phyloP scores from a whole-genome alignment of 352 stramenopile species.

The Halophytophthora polymorphica region DNA sequence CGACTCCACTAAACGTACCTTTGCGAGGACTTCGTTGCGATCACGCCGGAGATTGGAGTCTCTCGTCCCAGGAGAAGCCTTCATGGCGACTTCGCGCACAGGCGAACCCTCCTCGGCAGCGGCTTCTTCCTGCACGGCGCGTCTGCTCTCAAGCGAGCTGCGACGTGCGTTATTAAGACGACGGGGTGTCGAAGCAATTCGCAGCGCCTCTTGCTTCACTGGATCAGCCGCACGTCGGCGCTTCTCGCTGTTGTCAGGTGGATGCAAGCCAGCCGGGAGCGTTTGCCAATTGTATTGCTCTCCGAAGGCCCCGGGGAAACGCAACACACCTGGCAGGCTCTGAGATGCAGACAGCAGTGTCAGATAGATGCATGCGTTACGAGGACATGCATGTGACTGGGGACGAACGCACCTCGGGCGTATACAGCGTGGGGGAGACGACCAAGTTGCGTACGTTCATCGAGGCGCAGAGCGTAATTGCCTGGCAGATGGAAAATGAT shows the following conservation, averaged over 20 bases:
- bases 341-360: no score
- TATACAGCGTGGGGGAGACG: conserved; percentile 48
- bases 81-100: conserved; percentile 4
- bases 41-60: conserved; percentile 33
- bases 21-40: conserved; percentile 30
- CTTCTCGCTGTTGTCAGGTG: conserved; percentile 2
- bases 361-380: no score
- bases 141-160: conserved; percentile 10
- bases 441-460: conserved; percentile 72
- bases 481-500: conserved; percentile 14
- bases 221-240: conserved; percentile 2
- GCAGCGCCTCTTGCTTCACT: conserved; percentile 22
- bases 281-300: conserved; percentile 32
- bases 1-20: conserved; percentile 24
- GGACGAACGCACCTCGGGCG: conserved; percentile 27
- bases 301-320: conserved; percentile 24
- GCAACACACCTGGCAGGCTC: conserved; percentile 42
- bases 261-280: conserved; percentile 16
- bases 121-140: conserved; percentile 1
- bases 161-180: neutral
- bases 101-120: neutral
- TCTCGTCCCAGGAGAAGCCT: conserved; percentile 17
- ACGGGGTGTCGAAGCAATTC: conserved; percentile 15
- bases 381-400: no score
- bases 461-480: conserved; percentile 57